A percentile compares a stretch with the other conserved stretches of the same genome.
Conservation (phyloP, 208 protist species). For the Leishmania amazonensis region DNA sequence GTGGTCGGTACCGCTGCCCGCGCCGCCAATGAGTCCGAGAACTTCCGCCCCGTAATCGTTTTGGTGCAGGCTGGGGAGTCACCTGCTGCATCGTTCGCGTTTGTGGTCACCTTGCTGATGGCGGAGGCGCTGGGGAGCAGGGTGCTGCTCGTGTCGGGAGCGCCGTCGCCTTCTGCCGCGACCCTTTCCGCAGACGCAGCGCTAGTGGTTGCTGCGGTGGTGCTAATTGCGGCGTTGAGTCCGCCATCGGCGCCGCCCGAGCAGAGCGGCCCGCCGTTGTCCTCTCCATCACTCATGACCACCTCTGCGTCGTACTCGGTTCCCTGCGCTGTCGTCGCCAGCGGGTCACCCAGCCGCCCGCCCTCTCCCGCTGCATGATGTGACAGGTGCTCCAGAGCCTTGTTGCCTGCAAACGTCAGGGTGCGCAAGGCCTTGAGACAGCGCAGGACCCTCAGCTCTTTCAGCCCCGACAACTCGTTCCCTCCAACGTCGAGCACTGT, state of each 20-base stretch:
- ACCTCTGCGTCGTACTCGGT: slow-evolving; percentile 38
- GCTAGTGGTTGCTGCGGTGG: not conserved
- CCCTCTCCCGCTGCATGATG: not conserved
- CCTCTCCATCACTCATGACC: slow-evolving; percentile 36
- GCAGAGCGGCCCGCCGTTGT: not conserved
- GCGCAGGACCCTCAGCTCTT: slow-evolving; percentile 21
- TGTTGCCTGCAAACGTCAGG: slow-evolving; percentile 50
- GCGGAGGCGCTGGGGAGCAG: not conserved
- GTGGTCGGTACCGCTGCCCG: slow-evolving; percentile 17
- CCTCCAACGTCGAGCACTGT: slow-evolving; percentile 17
- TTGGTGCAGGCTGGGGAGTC: not conserved
- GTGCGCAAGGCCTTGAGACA: slow-evolving; percentile 38
- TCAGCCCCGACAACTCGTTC: slow-evolving; percentile 21
- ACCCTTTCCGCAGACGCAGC: not conserved
- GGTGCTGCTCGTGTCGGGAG: slow-evolving; percentile 3
- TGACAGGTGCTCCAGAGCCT: slow-evolving; percentile 3
- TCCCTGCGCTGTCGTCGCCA: not conserved
- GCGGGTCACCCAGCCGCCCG: not conserved
- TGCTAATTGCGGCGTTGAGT: not conserved
- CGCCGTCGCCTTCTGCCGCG: not conserved
- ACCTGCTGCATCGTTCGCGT: not conserved
- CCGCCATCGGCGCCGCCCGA: not conserved
- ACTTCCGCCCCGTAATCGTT: not conserved
- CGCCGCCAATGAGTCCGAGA: not conserved
- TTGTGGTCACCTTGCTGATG: not conserved